Evolutionary conservation across 2,329 filamentous ascomycete species (phyloP), one percentile per base, ranked within the genome.

Genomic region (Aspergillus quadrilineatus): DNA sequence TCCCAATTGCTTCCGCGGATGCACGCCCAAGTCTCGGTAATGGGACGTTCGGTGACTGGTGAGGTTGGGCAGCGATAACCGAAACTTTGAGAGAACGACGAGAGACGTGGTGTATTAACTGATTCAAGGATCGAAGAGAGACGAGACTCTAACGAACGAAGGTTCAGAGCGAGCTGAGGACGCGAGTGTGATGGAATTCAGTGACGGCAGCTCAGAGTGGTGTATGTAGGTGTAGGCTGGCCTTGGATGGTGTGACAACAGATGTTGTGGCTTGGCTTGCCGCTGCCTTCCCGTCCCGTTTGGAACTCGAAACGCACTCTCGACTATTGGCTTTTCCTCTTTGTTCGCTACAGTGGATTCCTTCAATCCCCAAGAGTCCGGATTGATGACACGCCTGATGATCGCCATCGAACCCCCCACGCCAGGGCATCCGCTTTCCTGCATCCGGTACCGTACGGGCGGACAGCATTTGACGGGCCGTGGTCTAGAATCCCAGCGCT

Each of bases 51-150:
- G 32, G 41, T n/a, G 26, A n/a, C 29, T 14, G 47, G 46, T 39
- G 10, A 22, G 47, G 39, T 56, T 56, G 54, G 54, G 54, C 48
- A 51, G 49, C 54, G 43, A 51, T 51, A 29, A 9, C 32, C 29
- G 17, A 36, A 42, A 42, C 17, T 14, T 8, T 36, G 14, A 36
- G 34, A 14, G 34, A 10, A 42, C 39, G 22, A 7, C 7, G 29
- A 6, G 8, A 42, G 32, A 30, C 28, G 36, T 28, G 26, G 26
- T 41, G 9, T 12, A 22, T 26, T 34, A 22, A 15, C 15, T 37
- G 39, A 46, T 14, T 49, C 53, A 37, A 26, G 46, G 30, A 45
- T 9, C 17, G 6, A n/a, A 34, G 15, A 12, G 22, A n/a, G 28
- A 37, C 14, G 29, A 42, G 39, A 36, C 22, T 37, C 34, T 12